A percentile compares a stretch with the other conserved stretches of the same genome.
Conservation (phyloP, 1,139 yeast species). For the Hansenula anomala region DNA sequence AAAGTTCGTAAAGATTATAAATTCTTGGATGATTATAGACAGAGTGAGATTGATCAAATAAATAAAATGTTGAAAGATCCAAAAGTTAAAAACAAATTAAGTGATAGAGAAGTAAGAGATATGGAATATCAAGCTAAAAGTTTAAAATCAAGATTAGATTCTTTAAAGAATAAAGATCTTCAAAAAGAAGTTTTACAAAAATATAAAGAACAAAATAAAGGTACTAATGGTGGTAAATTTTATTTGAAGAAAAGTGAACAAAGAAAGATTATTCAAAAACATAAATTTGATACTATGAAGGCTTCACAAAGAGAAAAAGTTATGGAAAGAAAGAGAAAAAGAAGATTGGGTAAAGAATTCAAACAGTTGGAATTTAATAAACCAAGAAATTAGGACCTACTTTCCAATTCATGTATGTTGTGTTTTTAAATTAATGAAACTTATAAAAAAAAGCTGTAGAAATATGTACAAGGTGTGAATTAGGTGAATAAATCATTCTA, state of each 20-base stretch:
- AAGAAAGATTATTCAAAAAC: conserved; percentile 80
- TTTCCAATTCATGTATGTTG: conserved; percentile 2
- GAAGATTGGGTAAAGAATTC: conserved; percentile 87
- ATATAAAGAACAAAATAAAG: conserved; percentile 30
- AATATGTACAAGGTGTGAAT: no score
- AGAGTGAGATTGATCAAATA: conserved; percentile 62
- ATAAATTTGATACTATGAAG: conserved; percentile 83
- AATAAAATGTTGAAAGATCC: conserved; percentile 51
- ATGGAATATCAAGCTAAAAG: conserved; percentile 53
- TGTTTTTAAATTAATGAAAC: no score
- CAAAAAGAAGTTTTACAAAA: conserved; percentile 53
- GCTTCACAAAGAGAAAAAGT: conserved; percentile 79
- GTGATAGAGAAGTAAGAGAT: conserved; percentile 45
- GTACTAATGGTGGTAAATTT: conserved; percentile 33
- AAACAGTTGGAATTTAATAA: conserved; percentile 62
- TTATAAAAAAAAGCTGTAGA: no score
- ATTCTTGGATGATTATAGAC: conserved; percentile 81
- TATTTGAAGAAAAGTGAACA: conserved; percentile 79
- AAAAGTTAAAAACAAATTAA: conserved; percentile 40
- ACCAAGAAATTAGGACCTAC: conserved; percentile 18
- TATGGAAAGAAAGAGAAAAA: conserved; percentile 91
- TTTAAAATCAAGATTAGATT: conserved; percentile 70
- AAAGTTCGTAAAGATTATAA: conserved; percentile 71
- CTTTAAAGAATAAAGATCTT: conserved; percentile 70
- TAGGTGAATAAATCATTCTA: neutral